Evolutionary conservation across 2,329 filamentous ascomycete species (phyloP).

Genomic region (Fusarium beomiforme): DNA sequence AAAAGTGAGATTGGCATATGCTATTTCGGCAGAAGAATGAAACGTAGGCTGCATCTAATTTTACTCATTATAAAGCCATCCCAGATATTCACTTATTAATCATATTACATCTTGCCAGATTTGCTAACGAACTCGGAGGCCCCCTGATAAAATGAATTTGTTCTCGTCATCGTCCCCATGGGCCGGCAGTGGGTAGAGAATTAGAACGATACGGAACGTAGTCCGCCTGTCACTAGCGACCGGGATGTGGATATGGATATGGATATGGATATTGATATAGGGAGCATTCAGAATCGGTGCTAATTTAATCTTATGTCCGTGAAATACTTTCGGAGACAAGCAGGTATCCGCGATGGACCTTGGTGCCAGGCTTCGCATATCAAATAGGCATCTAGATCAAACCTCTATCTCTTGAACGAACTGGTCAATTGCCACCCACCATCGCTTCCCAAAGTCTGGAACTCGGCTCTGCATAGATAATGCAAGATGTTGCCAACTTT

Average conservation of each 20-base stretch:
- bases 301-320: not conserved
- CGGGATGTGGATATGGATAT: not conserved
- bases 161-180: not conserved
- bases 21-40: not conserved
- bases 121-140: not conserved
- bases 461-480: slow-evolving; percentile 77
- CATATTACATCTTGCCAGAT: not conserved
- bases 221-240: not conserved
- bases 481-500: slow-evolving; percentile 65
- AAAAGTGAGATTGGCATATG: not conserved
- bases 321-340: not conserved
- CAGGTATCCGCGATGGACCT: not conserved
- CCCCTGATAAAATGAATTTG: not conserved
- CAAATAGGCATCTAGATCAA: not conserved
- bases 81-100: not conserved
- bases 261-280: not conserved
- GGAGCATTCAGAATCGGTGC: not conserved
- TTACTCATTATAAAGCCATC: not conserved
- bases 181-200: not conserved
- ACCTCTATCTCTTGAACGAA: not conserved
- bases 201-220: not conserved
- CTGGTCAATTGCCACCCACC: not conserved
- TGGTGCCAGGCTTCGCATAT: not conserved
- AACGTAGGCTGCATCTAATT: not conserved
- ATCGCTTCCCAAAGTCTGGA: slow-evolving; percentile 76